Base-by-base conservation (phyloP, 257 asterid genomes). In the Ophiorrhiza pumila region DNA sequence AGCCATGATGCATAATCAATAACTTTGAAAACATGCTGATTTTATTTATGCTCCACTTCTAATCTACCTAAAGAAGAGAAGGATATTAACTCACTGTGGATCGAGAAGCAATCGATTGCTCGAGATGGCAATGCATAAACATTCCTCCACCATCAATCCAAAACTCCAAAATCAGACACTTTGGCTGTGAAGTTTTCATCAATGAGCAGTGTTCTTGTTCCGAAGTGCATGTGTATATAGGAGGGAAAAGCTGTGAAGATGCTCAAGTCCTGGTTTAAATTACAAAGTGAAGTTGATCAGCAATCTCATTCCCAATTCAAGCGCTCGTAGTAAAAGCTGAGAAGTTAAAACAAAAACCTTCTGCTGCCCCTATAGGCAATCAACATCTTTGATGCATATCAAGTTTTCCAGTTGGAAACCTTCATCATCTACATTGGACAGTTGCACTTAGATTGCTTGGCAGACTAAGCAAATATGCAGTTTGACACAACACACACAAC, bases 231-330 rank as follows among this genome's bases (percentile, higher is more conserved):
- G 39, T 70, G 74, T 53, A 56, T 20, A 70, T 25, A 1, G 74
- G 66, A 5, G 74, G 74, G 39, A 27, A 34, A 70, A 70, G 61
- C 74, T 70, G 65, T 70, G 74, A 42, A 70, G 74, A 70, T 70
- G 50, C 65, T n/a, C 65, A 55, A 70, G 74, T 37, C 74, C 74
- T 70, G 65, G 34, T 32, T 31, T 12, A 37, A 70, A 25, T 18
- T 5, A 52, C 0, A 50, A n/a, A 25, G 22, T 49, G 31, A 49
- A 49, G 31, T 22, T 27, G 68, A 37, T 63, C 47, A 63, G 49
- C 13, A 50, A 14, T 15, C 23, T 49, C 17, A 9, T 49, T 32
- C n/a, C 46, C 15, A 32, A 1, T 32, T 7, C 49, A 37, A 31
- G 34, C 1, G 17, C 1, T 11, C 31, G 7, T 2, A 37, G 23